These are phyloP conservation scores for Medicago truncatula DNA, from an alignment of 306 rosid genomes.

Conservation along the genomic window DNA sequence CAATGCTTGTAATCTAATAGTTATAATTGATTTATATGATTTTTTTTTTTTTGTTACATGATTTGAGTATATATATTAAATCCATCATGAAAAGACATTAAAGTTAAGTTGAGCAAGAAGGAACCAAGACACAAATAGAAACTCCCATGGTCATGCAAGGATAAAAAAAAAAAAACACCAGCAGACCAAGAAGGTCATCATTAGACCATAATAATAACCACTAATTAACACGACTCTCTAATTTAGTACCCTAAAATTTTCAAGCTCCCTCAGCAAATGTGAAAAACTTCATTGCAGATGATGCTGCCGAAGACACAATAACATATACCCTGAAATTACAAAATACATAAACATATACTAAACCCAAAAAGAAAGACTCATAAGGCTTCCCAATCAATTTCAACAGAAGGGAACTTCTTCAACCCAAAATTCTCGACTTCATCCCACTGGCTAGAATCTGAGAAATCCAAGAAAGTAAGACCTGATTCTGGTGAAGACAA, in stretches of 20 bases:
- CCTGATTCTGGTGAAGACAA: slow-evolving; percentile 76
- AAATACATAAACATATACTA: slow-evolving; percentile 2
- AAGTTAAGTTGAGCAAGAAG: slow-evolving; percentile 24
- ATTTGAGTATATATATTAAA: too few species aligned
- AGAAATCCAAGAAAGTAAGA: slow-evolving; percentile 60
- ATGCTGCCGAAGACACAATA: slow-evolving; percentile 46
- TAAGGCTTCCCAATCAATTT: slow-evolving; percentile 85
- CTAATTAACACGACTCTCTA: slow-evolving; percentile 27
- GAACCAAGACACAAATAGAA: slow-evolving; percentile 30
- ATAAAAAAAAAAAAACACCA: slow-evolving; percentile 45
- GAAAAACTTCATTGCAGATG: slow-evolving; percentile 81
- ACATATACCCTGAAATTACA: slow-evolving; percentile 29
- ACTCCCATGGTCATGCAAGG: slow-evolving; percentile 57
- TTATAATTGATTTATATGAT: too few species aligned
- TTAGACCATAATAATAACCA: slow-evolving; percentile 2
- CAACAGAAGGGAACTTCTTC: slow-evolving; percentile 86
- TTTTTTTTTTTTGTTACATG: too few species aligned
- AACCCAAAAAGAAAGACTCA: slow-evolving; percentile 3
- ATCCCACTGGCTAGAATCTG: slow-evolving; percentile 54
- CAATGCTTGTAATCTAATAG: too few species aligned
- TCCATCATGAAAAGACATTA: background rate
- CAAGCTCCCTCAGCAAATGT: slow-evolving; percentile 52
- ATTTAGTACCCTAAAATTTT: slow-evolving; percentile 32
- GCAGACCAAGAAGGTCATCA: slow-evolving; percentile 48
- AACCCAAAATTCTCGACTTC: slow-evolving; percentile 57